phyloP scores from a whole-genome alignment of 202 grass and related monocot species.

The Schoenoplectus tabernaemontani region DNA sequence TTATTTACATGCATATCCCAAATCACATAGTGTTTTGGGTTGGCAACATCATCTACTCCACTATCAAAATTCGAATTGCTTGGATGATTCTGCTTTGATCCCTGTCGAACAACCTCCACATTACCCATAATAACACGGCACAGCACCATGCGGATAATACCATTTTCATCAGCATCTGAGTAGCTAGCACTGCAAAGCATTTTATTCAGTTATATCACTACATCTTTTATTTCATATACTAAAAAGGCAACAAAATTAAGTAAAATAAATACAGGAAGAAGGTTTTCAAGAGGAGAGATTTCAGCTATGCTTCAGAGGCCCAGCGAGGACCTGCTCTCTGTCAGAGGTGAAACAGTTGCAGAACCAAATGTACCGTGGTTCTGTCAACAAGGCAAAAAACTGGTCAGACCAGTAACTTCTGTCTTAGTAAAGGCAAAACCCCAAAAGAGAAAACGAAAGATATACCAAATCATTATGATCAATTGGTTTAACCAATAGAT shows the following conservation, averaged over 20 bases:
- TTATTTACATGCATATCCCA: slow-evolving; percentile 89
- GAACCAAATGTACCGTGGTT: slow-evolving; percentile 22
- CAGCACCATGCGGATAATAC: slow-evolving; percentile 72
- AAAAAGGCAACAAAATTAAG: slow-evolving; percentile 9
- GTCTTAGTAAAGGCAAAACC: not conserved
- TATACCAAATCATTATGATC: not conserved
- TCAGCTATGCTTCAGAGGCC: slow-evolving; percentile 12
- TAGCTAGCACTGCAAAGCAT: slow-evolving; percentile 76
- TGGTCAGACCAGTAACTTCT: slow-evolving; percentile 8
- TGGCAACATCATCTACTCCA: slow-evolving; percentile 86
- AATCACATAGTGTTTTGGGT: slow-evolving; percentile 85
- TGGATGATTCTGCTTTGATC: slow-evolving; percentile 65
- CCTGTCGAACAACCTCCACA: slow-evolving; percentile 74
- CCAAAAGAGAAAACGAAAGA: not conserved
- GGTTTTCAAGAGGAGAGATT: slow-evolving; percentile 24
- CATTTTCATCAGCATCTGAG: slow-evolving; percentile 84
- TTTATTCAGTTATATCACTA: not conserved
- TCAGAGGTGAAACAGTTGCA: slow-evolving; percentile 21
- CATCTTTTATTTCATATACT: not conserved
- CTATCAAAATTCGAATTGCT: slow-evolving; percentile 72
- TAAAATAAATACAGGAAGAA: slow-evolving; percentile 28
- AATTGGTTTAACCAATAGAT: not conserved
- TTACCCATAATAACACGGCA: slow-evolving; percentile 97
- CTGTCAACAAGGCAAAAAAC: slow-evolving; percentile 25
- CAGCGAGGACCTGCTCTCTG: slow-evolving; percentile 19